These are phyloP conservation scores for Pythium oligandrum DNA, from an alignment of 352 stramenopile genomes.

Conservation along the genomic window DNA sequence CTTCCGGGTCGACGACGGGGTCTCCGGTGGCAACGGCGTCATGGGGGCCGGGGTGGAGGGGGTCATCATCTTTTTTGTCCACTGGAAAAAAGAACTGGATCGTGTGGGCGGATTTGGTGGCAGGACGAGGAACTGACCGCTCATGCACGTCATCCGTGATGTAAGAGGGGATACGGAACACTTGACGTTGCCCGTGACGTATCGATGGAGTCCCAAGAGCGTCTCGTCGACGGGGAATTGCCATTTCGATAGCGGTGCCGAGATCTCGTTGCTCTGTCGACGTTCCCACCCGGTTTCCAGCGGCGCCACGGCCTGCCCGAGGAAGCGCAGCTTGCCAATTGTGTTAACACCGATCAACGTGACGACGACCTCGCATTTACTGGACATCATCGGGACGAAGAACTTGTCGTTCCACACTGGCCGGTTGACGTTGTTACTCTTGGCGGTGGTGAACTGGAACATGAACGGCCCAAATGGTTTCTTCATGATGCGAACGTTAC, in stretches of 20 bases:
- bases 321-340: constrained; percentile 45
- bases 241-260: constrained; percentile 60
- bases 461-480: constrained; percentile 84
- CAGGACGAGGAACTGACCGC: constrained; percentile 71
- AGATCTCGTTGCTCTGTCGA: constrained; percentile 19
- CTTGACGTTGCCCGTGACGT: constrained; percentile 53
- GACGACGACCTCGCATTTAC: constrained; percentile 74
- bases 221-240: constrained; percentile 74
- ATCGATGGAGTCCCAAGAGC: constrained; percentile 61
- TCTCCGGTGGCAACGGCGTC: constrained; percentile 35
- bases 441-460: constrained; percentile 74
- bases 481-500: constrained; percentile 80
- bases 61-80: constrained; percentile 43
- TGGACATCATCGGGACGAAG: constrained; percentile 79
- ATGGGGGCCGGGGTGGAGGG: constrained; percentile 34
- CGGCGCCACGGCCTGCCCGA: constrained; percentile 56
- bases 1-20: constrained; percentile 40
- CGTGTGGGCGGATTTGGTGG: constrained; percentile 33
- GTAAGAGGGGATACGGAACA: constrained; percentile 55
- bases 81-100: constrained; percentile 54
- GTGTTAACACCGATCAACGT: constrained; percentile 68
- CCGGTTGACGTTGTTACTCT: constrained; percentile 48
- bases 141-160: constrained; percentile 57
- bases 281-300: constrained; percentile 68
- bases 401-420: constrained; percentile 61